Evolutionary conservation across 129 eudicot genomes (phyloP), one percentile per base, ranked within the genome.

Genomic region (Escallonia rubra): DNA sequence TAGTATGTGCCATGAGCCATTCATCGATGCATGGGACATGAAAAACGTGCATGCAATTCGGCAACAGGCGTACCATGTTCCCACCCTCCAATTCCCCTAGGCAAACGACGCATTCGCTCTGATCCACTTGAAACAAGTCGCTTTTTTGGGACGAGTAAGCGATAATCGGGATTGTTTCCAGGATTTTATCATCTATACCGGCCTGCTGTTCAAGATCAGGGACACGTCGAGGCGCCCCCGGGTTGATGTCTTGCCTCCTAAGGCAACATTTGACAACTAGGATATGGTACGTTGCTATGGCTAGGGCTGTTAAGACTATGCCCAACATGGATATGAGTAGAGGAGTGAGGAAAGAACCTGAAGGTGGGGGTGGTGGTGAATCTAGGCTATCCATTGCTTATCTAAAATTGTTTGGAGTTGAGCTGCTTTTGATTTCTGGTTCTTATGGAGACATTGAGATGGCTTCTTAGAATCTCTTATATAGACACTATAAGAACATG

Each of bases 11-110:
- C 51, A 12, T 16, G 52, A 79, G 53, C 84, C 84, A 74, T 41
- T 60, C 40, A 38, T 79, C 80, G 8, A 79, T 74, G 55, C 84
- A 74, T 3, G 65, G 11, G 16, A 79, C 72, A 39, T 79, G 84
- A 45, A 79, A 79, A 4, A 73, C 80, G 65, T 79, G 84, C 1
- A 13, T 52, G 66, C 84, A 79, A 44, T 40, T 45, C 3, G 84
- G 84, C 3, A 79, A 49, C 60, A 74, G 50, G 1, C 84, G 76
- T 11, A 79, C 80, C 64, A 38, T 44, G 2, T 79, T 80, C 4
- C 78, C 76, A 6, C 64, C 65, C 57, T 69, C 76, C 48, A 79
- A 10, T 8, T 73, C 78, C 9, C 83, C 76, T 8, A 79, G 16
- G 50, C 83, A 73, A 38, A 79, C 76, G 3, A 59, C 79, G 65